Base-by-base conservation (phyloP, 805 yeast species). In the Ogataea methylovora region DNA sequence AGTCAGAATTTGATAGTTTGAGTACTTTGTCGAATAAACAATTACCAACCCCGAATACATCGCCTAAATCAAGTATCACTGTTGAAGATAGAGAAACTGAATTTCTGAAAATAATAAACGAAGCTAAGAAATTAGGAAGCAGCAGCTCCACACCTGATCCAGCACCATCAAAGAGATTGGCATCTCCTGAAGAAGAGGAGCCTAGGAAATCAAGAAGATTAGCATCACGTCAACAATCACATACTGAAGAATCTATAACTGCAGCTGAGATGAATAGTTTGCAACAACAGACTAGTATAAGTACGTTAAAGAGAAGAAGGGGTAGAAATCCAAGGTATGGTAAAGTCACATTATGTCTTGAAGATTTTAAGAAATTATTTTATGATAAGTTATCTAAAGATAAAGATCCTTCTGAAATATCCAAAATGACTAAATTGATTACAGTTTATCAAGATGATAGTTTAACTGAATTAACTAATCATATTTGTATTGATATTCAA, bases 181-280 rank as follows among this genome's bases (percentile, higher is more conserved):
- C 26, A 12, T 36, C 29, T 16, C 36, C 35, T 5, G 20, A 29
- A 23, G 35, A 35, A 20, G 36, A 32, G 5, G 35, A 35, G 4
- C 37, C 16, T 21, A 31, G 24, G 34, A 34, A 14, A 38, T 34
- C 35, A 37, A 39, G 27, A 51, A 30, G 59, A 20, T 50, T 63
- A 9, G 60, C 54, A 18, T 56, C 61, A 2, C 63, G 56, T 28
- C 52, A 42, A 14, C 62, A 56, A 31, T 54, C 45, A 8, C 53
- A 61, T 1, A 43, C 48, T 20, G 49, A 52, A 30, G 42, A 60
- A 32, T 43, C 46, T 4, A 58, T 53, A 13, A 57, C 56, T 33
- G 65, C 56, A 16, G 48, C 51, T 10, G 20, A 8, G 15, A 8
- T 7, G 10, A 14, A 26, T 4, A 14, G 16, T 26, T 3, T 9